Evolutionary conservation across 1,284 basidiomycete species (phyloP), one percentile per base, ranked within the genome.

Genomic region (Melampsora abietis-canadensis): DNA sequence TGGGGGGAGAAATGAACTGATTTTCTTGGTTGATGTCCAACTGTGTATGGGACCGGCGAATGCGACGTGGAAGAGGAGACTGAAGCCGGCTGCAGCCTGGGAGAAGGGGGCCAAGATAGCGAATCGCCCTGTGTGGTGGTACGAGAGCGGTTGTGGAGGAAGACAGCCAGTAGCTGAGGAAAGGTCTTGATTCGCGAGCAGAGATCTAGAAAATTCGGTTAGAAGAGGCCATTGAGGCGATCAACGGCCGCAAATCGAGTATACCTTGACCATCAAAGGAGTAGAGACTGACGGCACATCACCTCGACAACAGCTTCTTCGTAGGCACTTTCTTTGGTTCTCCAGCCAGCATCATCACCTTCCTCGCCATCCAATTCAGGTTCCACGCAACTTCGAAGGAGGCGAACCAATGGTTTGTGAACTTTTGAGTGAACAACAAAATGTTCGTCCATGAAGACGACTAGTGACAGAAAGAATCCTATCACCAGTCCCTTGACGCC

Each of bases 131-230:
- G 24, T 48, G 54, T 24, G 30, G 75, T 69, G n/a, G 59, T 37
- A 40, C 67, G 67, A 63, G 68, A 27, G 79, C 91, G 94, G 81
- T 95, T 92, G 80, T 94, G 92, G 81, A 96, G 94, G 84, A 96
- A 96, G 77, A 97, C 94, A 86, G 95, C 90, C 51, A 97, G 87
- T 1, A 97, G 84, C 79, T 94, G 92, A 4, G 92, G 89, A 81
- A 92, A 91, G 61, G 91, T 91, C 70, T 90, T 87, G 81, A 95
- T 94, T 60, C 92, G 87, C 78, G 91, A 92, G 85, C 92, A 94
- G 40, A 96, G 82, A 77, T 92, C 92, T 75, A 27, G 6, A 60
- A n/a, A 63, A 63, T 30, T 8, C 12, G 17, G 40, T 12, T 19
- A 62, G 46, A 46, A 31, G 19, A 5, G 30, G 60, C 12, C 44